Base-by-base conservation (phyloP, 2,329 filamentous ascomycete species). In the Rutstroemia sp. region DNA sequence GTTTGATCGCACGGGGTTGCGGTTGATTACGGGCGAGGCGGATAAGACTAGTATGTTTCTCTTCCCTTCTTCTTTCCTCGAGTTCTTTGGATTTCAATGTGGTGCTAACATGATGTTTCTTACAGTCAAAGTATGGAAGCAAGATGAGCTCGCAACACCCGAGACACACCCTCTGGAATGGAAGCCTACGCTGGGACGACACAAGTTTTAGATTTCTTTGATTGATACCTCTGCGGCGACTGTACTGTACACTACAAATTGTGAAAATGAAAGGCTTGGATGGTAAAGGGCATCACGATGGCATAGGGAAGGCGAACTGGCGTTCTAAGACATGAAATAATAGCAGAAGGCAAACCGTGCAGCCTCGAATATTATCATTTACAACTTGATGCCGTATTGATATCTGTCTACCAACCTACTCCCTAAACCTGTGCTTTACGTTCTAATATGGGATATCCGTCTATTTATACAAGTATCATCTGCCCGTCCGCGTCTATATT, bases 101-200 rank as follows among this genome's bases (percentile, higher is more conserved):
- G 37, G 52, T 61, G 34, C 65, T 71, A 66, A 73, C 65, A 48
- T 5, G 59, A 54, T 52, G 8, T 16, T 3, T 18, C 39, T 19
- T 44, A 44, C 46, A 85, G 79, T 96, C 71, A 97, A 99, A 80
- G 83, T 99, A 57, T 99, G 94, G 94, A 95, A 92, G 72, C 88
- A 87, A 64, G 94, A 99, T 70, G 90, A 95, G 48, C 82, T 87
- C 53, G 94, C 94, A 18, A 96, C 92, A 0, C 87, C 88, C 39
- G 90, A 97, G 71, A 88, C 88, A 1, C 91, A 97, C 73, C 94
- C 94, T 2, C 72, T 99, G 45, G 86, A 95, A 46, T 99, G 94
- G 94, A 90, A 88, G 67, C 92, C 92, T 21, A 89, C 83, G 1
- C 71, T 95, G 55, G 85, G 85, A 16, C 79, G 87, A 67, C 82